Evolutionary conservation across 768 basidiomycete genomes (phyloP).

Genomic region (Macrolepiota albuminosa): DNA sequence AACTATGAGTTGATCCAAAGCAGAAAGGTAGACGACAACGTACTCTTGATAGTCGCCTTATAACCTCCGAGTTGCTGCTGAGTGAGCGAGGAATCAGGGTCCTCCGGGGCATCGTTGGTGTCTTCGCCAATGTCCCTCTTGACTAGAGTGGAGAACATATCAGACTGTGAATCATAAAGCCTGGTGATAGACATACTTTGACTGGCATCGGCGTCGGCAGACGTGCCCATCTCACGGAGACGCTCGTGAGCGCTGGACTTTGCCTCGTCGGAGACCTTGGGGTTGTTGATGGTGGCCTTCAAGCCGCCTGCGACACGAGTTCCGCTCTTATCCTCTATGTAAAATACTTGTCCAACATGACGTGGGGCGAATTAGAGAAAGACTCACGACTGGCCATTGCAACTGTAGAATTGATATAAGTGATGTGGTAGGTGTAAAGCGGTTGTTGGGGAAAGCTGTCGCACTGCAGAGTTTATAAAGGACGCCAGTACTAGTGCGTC

Average conservation of each 20-base stretch:
- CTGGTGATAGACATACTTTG: neutral
- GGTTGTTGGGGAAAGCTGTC: neutral
- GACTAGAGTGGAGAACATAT: neutral
- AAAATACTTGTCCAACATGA: no score
- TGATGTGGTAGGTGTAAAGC: no score
- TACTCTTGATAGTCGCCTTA: slow-evolving; percentile 26
- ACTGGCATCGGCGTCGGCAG: slow-evolving; percentile 1
- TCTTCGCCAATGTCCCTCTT: neutral
- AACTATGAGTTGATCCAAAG: neutral
- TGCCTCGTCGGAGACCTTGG: slow-evolving; percentile 50
- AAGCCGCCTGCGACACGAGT: slow-evolving; percentile 37
- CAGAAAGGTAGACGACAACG: neutral
- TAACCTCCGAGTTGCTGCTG: slow-evolving; percentile 21
- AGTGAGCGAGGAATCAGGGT: neutral
- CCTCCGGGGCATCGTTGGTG: neutral
- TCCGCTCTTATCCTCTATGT: neutral
- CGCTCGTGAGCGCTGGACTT: slow-evolving; percentile 42
- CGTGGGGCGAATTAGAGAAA: neutral
- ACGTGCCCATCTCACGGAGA: slow-evolving; percentile 32
- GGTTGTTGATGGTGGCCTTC: slow-evolving; percentile 56
- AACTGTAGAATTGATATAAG: neutral
- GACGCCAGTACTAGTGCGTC: neutral
- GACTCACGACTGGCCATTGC: neutral
- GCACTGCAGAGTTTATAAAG: neutral
- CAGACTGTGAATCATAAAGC: neutral